Evolutionary conservation across 1,139 yeast species (phyloP).

Genomic region (Taphrina betulina): DNA sequence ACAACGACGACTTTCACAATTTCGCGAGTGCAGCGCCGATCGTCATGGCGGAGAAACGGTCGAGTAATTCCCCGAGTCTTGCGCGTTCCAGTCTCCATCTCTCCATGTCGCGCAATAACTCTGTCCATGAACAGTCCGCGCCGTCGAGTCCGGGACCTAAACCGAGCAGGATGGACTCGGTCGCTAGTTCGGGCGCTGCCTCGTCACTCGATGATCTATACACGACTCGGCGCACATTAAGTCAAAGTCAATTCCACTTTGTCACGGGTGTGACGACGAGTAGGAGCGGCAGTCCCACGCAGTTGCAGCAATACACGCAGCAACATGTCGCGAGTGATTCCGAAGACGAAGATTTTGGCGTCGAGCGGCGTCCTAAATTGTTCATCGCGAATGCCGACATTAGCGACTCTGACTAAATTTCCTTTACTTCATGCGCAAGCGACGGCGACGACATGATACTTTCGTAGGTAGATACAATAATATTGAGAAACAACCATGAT

Average conservation of each 20-base stretch:
- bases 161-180: conserved; percentile 6
- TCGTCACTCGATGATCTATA: not conserved
- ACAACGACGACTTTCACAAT: conserved; percentile 31
- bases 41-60: conserved; percentile 1
- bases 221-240: not conserved
- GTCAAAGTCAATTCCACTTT: not conserved
- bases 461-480: no score
- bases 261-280: not conserved
- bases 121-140: conserved; percentile 18
- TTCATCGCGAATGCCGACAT: conserved; percentile 28
- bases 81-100: conserved; percentile 12
- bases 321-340: conserved; percentile 17
- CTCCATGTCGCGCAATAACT: conserved; percentile 11
- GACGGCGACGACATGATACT: not conserved
- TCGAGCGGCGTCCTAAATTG: conserved; percentile 13
- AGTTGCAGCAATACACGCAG: conserved; percentile 24
- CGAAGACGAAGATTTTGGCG: conserved; percentile 3
- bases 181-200: conserved; percentile 7
- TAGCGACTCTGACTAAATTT: conserved; percentile 19
- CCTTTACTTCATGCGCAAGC: not conserved
- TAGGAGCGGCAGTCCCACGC: conserved; percentile 28
- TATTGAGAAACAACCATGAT: no score
- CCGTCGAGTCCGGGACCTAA: conserved; percentile 8
- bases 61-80: conserved; percentile 23
- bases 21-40: conserved; percentile 9